phyloP scores from a whole-genome alignment of 352 stramenopile species.

The Globisporangium abappressorium region DNA sequence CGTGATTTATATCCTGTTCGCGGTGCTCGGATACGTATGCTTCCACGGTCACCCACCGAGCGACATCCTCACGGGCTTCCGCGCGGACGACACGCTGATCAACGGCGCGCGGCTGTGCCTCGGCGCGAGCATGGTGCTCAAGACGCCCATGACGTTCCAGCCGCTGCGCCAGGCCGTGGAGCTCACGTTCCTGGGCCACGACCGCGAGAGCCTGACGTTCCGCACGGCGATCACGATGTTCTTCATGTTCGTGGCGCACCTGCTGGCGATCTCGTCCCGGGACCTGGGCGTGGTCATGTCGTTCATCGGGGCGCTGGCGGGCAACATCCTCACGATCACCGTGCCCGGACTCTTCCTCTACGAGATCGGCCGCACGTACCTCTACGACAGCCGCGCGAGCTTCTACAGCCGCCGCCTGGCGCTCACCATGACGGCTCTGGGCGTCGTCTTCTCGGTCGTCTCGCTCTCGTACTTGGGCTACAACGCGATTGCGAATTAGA shows the following conservation, averaged over 20 bases:
- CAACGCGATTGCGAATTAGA: slow-evolving; percentile 39
- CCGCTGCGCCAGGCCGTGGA: slow-evolving; percentile 74
- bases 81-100: slow-evolving; percentile 62
- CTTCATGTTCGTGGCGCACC: slow-evolving; percentile 63
- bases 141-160: slow-evolving; percentile 86
- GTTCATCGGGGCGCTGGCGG: slow-evolving; percentile 69
- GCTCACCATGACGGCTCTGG: slow-evolving; percentile 44
- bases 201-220: slow-evolving; percentile 70
- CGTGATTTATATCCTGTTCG: slow-evolving; percentile 62
- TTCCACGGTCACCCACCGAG: slow-evolving; percentile 81
- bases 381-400: slow-evolving; percentile 36
- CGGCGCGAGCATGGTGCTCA: slow-evolving; percentile 72
- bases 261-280: slow-evolving; percentile 56
- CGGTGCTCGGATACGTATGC: slow-evolving; percentile 70
- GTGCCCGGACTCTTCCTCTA: slow-evolving; percentile 76
- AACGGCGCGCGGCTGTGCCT: slow-evolving; percentile 75
- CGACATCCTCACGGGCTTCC: slow-evolving; percentile 80
- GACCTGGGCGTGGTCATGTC: slow-evolving; percentile 76
- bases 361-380: slow-evolving; percentile 56
- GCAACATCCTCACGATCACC: slow-evolving; percentile 69
- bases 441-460: slow-evolving; percentile 49
- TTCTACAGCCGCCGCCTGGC: slow-evolving; percentile 59
- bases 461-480: slow-evolving; percentile 73
- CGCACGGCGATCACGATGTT: slow-evolving; percentile 59
- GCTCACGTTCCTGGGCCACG: slow-evolving; percentile 66